Evolutionary conservation across 495 filamentous ascomycete genomes (phyloP).

Genomic region (Glarea lozoyensis): DNA sequence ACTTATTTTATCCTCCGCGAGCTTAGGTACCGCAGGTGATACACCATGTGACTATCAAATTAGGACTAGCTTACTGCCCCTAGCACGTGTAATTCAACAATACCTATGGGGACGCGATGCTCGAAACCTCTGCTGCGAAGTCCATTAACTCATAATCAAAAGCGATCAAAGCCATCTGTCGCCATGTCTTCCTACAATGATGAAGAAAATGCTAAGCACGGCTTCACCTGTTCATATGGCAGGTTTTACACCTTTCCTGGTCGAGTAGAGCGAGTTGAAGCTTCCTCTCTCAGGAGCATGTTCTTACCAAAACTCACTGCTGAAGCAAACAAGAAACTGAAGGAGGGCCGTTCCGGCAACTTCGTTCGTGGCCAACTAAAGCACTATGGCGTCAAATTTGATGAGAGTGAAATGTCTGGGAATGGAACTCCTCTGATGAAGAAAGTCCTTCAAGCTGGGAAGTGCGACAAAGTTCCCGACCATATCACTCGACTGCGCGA

Average conservation of each 20-base stretch:
- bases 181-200: constrained; percentile 1
- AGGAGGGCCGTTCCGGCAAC: constrained; percentile 6
- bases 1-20: too few relatives aligned
- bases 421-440: constrained; percentile 13
- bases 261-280: constrained; percentile 6
- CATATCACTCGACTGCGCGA: constrained; percentile 10
- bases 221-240: constrained; percentile 8
- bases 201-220: constrained; percentile 2
- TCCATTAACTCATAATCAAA: neutral
- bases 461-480: constrained; percentile 14
- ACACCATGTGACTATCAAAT: too few relatives aligned
- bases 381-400: constrained; percentile 16
- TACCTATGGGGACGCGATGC: too few relatives aligned
- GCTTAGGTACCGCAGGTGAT: too few relatives aligned
- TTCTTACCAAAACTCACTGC: constrained; percentile 13
- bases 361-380: constrained; percentile 14
- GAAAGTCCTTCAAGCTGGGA: constrained; percentile 12
- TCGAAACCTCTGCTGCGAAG: too few relatives aligned
- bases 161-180: constrained; percentile 1
- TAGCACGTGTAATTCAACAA: too few relatives aligned
- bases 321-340: neutral
- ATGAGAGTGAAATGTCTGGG: constrained; percentile 14
- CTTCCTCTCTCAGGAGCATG: constrained; percentile 6
- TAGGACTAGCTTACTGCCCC: too few relatives aligned
- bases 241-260: constrained; percentile 5